These are phyloP conservation scores for Syzygium jambos DNA, from an alignment of 345 rosid species.

Conservation along the genomic window DNA sequence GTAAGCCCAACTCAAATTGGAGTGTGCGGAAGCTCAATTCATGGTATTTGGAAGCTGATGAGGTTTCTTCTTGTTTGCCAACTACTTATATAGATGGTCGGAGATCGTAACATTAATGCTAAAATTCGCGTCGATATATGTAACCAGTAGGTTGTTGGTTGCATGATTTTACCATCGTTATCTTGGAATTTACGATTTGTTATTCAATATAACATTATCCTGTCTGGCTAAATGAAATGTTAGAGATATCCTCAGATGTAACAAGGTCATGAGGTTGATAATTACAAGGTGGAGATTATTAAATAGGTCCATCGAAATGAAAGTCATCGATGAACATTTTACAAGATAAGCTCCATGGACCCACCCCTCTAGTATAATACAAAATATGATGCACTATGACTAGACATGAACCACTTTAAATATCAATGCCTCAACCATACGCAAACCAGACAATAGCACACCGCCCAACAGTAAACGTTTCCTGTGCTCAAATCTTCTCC, in stretches of 20 bases:
- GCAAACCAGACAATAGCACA: not conserved
- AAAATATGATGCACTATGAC: not conserved
- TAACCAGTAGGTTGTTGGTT: not conserved
- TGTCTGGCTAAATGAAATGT: not conserved
- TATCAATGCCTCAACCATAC: not conserved
- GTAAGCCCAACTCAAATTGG: rapidly evolving
- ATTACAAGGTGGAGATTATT: not conserved
- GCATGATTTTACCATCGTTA: not conserved
- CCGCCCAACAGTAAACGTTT: not conserved
- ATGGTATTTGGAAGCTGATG: not conserved
- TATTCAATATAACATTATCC: not conserved
- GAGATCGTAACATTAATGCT: too few relatives aligned
- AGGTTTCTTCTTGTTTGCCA: not conserved
- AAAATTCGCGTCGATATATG: not conserved
- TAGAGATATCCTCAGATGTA: not conserved
- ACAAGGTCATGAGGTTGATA: not conserved
- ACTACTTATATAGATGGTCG: not conserved
- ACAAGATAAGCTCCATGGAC: not conserved
- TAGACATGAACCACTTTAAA: not conserved
- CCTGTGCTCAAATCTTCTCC: not conserved
- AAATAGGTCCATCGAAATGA: not conserved
- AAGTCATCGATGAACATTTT: not conserved
- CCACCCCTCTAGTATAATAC: not conserved
- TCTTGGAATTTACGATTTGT: not conserved
- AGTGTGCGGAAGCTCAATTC: rapidly evolving